Evolutionary conservation across 2,329 filamentous ascomycete species (phyloP).

Genomic region (Emergomyces africanus): DNA sequence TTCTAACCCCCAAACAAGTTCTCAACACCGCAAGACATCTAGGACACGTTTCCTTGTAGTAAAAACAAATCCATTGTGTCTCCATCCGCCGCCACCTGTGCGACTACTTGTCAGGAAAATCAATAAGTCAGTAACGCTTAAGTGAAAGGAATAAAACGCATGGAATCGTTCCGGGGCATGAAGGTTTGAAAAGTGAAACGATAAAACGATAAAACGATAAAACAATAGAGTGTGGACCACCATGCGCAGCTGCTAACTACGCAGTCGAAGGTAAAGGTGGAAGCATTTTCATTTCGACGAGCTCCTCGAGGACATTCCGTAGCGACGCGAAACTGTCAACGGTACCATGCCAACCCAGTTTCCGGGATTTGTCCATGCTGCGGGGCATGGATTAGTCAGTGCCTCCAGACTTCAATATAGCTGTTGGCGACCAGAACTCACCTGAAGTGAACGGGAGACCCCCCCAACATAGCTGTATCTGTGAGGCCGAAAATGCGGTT

Average conservation of each 20-base stretch:
- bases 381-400: neutral
- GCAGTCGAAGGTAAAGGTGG: slow-evolving; percentile 14
- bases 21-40: neutral
- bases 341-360: slow-evolving; percentile 35
- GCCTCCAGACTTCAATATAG: too few species aligned
- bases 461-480: slow-evolving; percentile 27
- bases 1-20: neutral
- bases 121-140: neutral
- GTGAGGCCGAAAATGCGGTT: slow-evolving; percentile 36
- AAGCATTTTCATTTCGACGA: slow-evolving; percentile 33
- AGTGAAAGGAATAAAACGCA: neutral
- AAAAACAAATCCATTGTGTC: neutral
- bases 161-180: neutral
- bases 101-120: neutral
- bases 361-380: slow-evolving; percentile 34
- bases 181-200: neutral
- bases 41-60: neutral
- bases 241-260: neutral
- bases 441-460: slow-evolving; percentile 19
- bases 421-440: slow-evolving; percentile 8
- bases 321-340: slow-evolving; percentile 35
- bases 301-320: slow-evolving; percentile 29
- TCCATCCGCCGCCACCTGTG: neutral
- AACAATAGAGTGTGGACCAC: neutral
- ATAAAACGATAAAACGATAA: neutral